Conservation (phyloP, 2,329 filamentous ascomycete genomes). For the Paraphoma sp. region DNA sequence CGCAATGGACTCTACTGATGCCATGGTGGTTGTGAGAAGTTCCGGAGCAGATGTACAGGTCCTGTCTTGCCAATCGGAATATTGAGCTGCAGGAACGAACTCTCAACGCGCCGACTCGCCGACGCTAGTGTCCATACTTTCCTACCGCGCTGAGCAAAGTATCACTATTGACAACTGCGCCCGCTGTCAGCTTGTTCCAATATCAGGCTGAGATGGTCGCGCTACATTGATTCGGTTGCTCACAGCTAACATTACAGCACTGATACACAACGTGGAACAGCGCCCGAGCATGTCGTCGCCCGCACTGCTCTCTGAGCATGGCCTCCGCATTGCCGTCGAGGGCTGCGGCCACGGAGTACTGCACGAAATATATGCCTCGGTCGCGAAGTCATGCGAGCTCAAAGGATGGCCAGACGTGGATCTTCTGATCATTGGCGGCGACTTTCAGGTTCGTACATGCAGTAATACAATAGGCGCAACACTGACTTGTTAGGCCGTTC, state of each 20-base stretch:
- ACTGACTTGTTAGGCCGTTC: conserved; percentile 68
- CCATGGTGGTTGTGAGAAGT: conserved; percentile 21
- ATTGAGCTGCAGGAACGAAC: conserved; percentile 13
- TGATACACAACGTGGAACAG: background rate
- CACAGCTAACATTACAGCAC: conserved; percentile 1
- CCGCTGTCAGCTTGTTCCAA: background rate
- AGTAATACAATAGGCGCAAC: background rate
- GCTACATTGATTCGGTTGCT: background rate
- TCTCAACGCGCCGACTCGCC: conserved; percentile 16
- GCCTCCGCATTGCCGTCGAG: conserved; percentile 79
- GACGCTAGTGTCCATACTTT: conserved; percentile 29
- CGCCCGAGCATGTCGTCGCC: conserved; percentile 32
- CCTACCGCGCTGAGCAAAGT: conserved; percentile 1
- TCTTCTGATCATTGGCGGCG: conserved; percentile 90
- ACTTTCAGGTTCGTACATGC: conserved; percentile 74
- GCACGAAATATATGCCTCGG: conserved; percentile 86
- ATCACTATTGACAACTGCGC: background rate
- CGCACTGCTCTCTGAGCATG: conserved; percentile 27
- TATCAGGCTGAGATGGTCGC: background rate
- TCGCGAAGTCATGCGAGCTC: conserved; percentile 70
- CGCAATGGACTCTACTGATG: conserved; percentile 19
- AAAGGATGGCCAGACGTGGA: conserved; percentile 85
- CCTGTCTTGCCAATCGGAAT: background rate
- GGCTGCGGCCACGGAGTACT: conserved; percentile 93
- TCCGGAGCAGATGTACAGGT: background rate